Base-by-base conservation (phyloP, 176 grass and related monocot genomes). In the Oryza glaberrima region DNA sequence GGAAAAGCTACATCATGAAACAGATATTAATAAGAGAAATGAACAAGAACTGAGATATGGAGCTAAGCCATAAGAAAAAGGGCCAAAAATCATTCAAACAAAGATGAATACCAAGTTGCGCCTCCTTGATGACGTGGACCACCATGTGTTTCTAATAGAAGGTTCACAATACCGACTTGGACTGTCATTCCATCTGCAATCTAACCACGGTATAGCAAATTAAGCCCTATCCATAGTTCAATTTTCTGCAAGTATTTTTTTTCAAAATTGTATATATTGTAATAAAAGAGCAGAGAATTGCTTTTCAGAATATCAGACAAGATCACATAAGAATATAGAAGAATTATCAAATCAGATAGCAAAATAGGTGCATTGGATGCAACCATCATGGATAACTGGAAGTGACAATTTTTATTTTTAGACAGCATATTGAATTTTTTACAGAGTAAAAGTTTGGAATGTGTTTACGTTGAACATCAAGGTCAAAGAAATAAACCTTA, bases 151-250 rank as follows among this genome's bases (percentile, higher is more conserved):
- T 99, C 97, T 71, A 99, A 75, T 73, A 96, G 82, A 48, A 99
- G 92, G 85, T 99, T 99, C 70, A 99, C 91, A 79, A 91, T 84
- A 77, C 97, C 94, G 73, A 99, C 93, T 91, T 99, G 88, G 22
- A 99, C 80, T 40, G 97, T 99, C 97, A 99, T 99, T 72, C 94
- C 97, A 88, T 99, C 97, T 94, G 97, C 89, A 86, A 99, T 99
- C 96, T 99, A 82, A 87, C 36, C 38, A 52, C 54, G 41, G 49
- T 61, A 80, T 67, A 89, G 49, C 58, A 83, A 10, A 84, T 92
- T 64, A 89, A 86, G 60, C 35, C 23, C 14, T 26, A 73, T 46
- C 32, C 23, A 9, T 67, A 76, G 41, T 41, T 73, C 65, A 88
- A 28, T 54, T 46, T 9, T 82, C 54, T 72, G 81, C 32, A 87